These are phyloP conservation scores for Cutaneotrichosporon sp. DNA, from an alignment of 1,284 basidiomycete species.

Conservation along the genomic window DNA sequence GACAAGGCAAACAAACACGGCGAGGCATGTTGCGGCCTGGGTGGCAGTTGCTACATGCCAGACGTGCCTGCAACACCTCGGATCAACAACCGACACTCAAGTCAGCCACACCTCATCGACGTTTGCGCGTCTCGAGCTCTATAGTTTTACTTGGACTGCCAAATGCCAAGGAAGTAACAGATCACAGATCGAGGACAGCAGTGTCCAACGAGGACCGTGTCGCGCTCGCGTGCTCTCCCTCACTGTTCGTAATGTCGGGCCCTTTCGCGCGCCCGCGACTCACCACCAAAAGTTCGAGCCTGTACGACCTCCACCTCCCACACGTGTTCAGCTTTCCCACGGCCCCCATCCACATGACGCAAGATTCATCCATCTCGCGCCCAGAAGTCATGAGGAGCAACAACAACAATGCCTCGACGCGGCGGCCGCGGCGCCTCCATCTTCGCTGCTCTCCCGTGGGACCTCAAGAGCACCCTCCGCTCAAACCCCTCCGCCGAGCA, in stretches of 20 bases:
- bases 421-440: not conserved
- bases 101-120: too few relatives aligned
- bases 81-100: not conserved
- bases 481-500: not conserved
- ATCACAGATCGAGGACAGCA: too few relatives aligned
- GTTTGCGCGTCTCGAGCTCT: too few relatives aligned
- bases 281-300: not conserved
- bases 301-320: not conserved
- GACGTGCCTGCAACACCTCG: not conserved
- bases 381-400: not conserved
- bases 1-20: too few relatives aligned
- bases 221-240: not conserved
- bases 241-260: not conserved
- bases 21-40: too few relatives aligned
- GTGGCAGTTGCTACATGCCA: too few relatives aligned
- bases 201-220: not conserved
- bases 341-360: not conserved
- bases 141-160: too few relatives aligned
- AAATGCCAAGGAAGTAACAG: too few relatives aligned
- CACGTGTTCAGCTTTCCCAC: not conserved
- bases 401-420: slow-evolving; percentile 1
- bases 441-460: not conserved
- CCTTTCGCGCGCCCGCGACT: not conserved
- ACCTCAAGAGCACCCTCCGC: not conserved
- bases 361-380: not conserved